Base-by-base conservation (phyloP, 345 rosid species). In the Turritis glabra region DNA sequence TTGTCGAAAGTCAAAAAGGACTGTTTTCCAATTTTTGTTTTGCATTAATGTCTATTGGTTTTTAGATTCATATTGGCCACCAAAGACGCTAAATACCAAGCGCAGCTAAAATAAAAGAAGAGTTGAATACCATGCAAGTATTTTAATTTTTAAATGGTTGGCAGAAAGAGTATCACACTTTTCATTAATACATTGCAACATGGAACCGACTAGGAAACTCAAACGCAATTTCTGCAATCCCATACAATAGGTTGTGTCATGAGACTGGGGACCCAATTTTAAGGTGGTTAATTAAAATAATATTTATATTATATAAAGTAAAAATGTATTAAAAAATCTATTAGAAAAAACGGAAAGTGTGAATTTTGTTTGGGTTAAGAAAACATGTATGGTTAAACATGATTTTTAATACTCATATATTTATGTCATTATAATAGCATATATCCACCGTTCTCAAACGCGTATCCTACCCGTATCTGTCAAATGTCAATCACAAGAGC, bases 41-140 rank as follows among this genome's bases (percentile, higher is more conserved):
- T 57, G 56, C 35, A 64, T 47, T 47, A 35, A 48, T 8, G 30
- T 35, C 41, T 40, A 44, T 5, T 12, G 17, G 5, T 7, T 12
- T 27, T 41, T 13, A 12, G 44, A 44, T 32, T 48, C 7, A 48
- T 47, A 48, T 48, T 71, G 51, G 68, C 68, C 51, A 71, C 60
- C 1, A 17, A 48, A 7, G 15, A 26, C 60, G 59, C 11, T 71
- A 26, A 61, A 37, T 25, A 48, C 23, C 61, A 72, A 26, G 60
- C 50, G 69, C 41, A 71, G 10, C 57, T 14, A 21, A 21, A 17
- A 57, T 3, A 64, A 11, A 44, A 7, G 14, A 1, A 21, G 35
- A 46, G 55, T 29, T 56, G 44, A 56, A 4, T 32, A 58, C 13
- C 19, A 52, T 32, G 70, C 58, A 65, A 7, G 15, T 48, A 17